Conservation (phyloP, 345 rosid species). For the Stellera chamaejasme region DNA sequence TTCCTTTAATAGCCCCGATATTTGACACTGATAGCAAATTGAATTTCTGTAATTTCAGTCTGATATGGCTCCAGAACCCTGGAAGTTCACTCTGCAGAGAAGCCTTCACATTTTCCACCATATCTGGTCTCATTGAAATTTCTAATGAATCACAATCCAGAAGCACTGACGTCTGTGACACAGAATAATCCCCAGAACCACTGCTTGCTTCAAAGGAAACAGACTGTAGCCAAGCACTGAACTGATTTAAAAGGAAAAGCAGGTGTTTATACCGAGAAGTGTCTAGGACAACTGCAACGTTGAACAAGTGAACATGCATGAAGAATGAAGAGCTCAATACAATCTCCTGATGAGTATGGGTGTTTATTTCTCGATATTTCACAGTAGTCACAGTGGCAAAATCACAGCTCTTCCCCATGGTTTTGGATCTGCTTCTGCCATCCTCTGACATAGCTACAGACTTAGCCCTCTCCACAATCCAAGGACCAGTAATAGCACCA, state of each 20-base stretch:
- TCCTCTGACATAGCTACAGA: conserved; percentile 53
- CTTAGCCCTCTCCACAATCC: conserved; percentile 74
- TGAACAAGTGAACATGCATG: conserved; percentile 48
- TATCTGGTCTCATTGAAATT: conserved; percentile 54
- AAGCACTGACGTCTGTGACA: conserved; percentile 50
- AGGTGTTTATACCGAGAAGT: conserved; percentile 41
- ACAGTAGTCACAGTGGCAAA: conserved; percentile 57
- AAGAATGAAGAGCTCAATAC: conserved; percentile 53
- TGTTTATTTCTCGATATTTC: conserved; percentile 40
- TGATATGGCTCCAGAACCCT: conserved; percentile 71
- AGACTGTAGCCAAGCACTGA: conserved; percentile 32
- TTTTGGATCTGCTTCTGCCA: conserved; percentile 34
- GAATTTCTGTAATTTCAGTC: conserved; percentile 51
- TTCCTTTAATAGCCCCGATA: conserved; percentile 55
- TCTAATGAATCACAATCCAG: conserved; percentile 74
- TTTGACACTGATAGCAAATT: conserved; percentile 57
- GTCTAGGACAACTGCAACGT: conserved; percentile 33
- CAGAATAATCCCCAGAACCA: conserved; percentile 21
- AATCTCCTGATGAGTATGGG: conserved; percentile 52
- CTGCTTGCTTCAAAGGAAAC: conserved; percentile 21
- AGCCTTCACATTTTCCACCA: conserved; percentile 32
- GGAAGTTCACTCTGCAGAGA: conserved; percentile 79
- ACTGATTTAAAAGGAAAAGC: conserved; percentile 39
- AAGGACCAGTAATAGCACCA: conserved; percentile 44
- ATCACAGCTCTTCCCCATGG: conserved; percentile 46